These are phyloP conservation scores for Asclepias syriaca DNA, from an alignment of 257 asterid species.

Conservation along the genomic window DNA sequence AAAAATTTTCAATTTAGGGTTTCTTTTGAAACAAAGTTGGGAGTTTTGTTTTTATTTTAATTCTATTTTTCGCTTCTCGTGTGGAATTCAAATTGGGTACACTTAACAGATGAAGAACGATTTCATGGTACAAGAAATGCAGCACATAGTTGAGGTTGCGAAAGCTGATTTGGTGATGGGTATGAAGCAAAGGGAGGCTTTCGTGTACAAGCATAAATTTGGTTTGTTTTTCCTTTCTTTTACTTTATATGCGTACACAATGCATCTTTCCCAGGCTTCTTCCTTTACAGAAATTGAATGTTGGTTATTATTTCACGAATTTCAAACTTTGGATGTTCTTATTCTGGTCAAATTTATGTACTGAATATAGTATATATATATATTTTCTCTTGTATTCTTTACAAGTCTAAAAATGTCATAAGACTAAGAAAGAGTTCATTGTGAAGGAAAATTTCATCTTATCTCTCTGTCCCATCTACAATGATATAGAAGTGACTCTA, in stretches of 20 bases:
- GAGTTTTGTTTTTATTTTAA: conserved; percentile 1
- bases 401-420: not conserved
- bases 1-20: conserved; percentile 11
- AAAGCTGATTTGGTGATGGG: conserved; percentile 47
- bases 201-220: conserved; percentile 43
- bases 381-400: not conserved
- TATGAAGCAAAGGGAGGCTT: conserved; percentile 53
- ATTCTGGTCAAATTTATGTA: not conserved
- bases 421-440: not conserved
- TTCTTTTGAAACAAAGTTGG: conserved; percentile 4
- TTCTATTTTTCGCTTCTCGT: too few relatives aligned
- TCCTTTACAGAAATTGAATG: not conserved
- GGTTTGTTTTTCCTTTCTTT: conserved; percentile 39
- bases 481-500: not conserved
- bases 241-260: not conserved
- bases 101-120: conserved; percentile 33
- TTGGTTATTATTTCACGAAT: not conserved
- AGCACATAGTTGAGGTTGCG: conserved; percentile 33
- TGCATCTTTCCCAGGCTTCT: too few relatives aligned
- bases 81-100: not conserved
- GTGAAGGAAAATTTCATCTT: not conserved
- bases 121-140: conserved; percentile 47
- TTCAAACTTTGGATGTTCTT: not conserved
- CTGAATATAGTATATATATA: too few relatives aligned
- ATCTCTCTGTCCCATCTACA: not conserved